phyloP scores from a whole-genome alignment of 495 filamentous ascomycete species.

The Daldinia loculata region DNA sequence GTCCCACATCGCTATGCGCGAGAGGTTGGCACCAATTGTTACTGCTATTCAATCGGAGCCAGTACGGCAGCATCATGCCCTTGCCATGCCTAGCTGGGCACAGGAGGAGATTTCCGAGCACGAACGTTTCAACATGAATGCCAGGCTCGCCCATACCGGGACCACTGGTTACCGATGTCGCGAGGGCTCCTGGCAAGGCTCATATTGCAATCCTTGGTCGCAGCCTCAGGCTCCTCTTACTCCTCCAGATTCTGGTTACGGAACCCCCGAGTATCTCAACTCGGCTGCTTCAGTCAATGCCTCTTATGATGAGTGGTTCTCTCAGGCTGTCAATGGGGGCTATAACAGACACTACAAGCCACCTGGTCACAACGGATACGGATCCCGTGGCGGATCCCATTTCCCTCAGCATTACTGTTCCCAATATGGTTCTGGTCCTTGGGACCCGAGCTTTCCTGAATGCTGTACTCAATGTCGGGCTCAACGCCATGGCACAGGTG shows the following conservation, averaged over 20 bases:
- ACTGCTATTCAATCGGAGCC: slow-evolving; percentile 74
- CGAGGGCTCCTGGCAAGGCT: slow-evolving; percentile 57
- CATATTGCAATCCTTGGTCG: slow-evolving; percentile 46
- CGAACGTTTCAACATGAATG: slow-evolving; percentile 55
- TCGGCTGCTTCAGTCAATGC: slow-evolving; percentile 55
- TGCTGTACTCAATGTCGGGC: slow-evolving; percentile 73
- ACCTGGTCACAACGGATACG: slow-evolving; percentile 46
- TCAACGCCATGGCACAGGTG: slow-evolving; percentile 60
- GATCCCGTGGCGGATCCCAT: slow-evolving; percentile 44
- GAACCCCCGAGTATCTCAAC: slow-evolving; percentile 59
- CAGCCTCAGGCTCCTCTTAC: slow-evolving; percentile 55
- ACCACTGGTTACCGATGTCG: slow-evolving; percentile 55
- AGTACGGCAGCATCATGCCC: slow-evolving; percentile 47
- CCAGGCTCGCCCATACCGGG: slow-evolving; percentile 55
- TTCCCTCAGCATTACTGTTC: slow-evolving; percentile 54
- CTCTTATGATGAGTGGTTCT: slow-evolving; percentile 58
- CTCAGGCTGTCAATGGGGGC: slow-evolving; percentile 49
- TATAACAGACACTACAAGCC: slow-evolving; percentile 60
- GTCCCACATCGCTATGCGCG: slow-evolving; percentile 51
- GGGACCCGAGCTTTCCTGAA: slow-evolving; percentile 68
- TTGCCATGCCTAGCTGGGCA: slow-evolving; percentile 59
- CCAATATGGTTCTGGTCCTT: slow-evolving; percentile 65
- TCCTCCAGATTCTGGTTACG: slow-evolving; percentile 61
- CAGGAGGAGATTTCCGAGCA: slow-evolving; percentile 63
- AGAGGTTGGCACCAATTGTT: slow-evolving; percentile 64